Conservation (phyloP, 1,139 yeast genomes). For the Arxiozyma bovina region DNA sequence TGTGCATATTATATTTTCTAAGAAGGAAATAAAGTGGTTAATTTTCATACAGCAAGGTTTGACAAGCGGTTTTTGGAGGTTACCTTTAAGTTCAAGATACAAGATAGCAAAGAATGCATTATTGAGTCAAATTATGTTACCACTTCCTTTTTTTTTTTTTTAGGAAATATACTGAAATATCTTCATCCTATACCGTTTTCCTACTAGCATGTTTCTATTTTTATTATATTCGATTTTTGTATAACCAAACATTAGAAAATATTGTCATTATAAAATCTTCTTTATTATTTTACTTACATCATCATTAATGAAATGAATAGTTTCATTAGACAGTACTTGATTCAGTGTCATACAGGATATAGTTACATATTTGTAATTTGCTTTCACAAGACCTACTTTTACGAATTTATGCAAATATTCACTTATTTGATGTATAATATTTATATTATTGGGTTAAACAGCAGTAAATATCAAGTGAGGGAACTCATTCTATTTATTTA, state of each 20-base stretch:
- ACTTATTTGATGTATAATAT: no score
- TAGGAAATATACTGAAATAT: no score
- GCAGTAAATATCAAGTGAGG: neutral
- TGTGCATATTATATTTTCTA: neutral
- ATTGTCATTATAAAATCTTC: no score
- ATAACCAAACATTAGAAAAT: neutral
- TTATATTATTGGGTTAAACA: no score
- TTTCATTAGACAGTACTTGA: no score
- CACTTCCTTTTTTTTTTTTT: neutral
- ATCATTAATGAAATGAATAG: neutral
- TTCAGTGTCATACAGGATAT: neutral
- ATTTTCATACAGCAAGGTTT: neutral
- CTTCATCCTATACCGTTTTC: no score
- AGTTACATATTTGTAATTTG: no score
- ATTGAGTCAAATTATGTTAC: neutral
- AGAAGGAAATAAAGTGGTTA: neutral
- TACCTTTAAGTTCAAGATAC: neutral
- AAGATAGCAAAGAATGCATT: no score
- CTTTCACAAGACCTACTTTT: neutral
- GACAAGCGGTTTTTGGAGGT: no score
- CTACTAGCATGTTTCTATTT: no score
- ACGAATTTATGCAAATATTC: neutral
- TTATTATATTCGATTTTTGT: no score
- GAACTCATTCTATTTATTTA: neutral
- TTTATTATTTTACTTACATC: neutral